Evolutionary conservation across 768 basidiomycete genomes (phyloP).

Genomic region (Lentinula sp.): DNA sequence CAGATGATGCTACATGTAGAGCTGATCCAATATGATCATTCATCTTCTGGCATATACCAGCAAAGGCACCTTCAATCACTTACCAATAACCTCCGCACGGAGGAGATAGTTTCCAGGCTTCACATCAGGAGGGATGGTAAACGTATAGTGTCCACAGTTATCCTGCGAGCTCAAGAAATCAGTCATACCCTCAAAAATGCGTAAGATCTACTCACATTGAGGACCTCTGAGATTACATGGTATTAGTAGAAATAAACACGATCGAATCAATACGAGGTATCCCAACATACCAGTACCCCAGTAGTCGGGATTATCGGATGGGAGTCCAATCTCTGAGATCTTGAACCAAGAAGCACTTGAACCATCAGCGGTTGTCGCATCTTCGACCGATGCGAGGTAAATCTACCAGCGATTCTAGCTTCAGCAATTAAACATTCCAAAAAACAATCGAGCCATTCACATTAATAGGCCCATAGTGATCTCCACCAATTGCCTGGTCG

Average conservation of each 20-base stretch:
- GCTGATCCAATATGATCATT: conserved; percentile 15
- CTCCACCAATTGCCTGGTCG: conserved; percentile 44
- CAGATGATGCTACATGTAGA: conserved; percentile 33
- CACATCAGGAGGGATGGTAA: conserved; percentile 36
- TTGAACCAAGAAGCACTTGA: conserved; percentile 43
- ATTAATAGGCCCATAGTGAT: conserved; percentile 43
- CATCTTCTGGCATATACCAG: neutral
- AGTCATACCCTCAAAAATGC: neutral
- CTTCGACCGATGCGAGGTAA: conserved; percentile 42
- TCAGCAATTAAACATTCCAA: neutral
- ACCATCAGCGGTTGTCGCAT: conserved; percentile 40
- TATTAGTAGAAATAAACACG: neutral
- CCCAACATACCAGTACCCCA: conserved; percentile 29
- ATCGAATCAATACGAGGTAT: neutral
- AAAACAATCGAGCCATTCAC: conserved; percentile 12
- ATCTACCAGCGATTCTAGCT: conserved; percentile 16
- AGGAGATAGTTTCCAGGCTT: conserved; percentile 39
- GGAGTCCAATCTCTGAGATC: conserved; percentile 41
- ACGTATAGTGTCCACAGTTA: conserved; percentile 49
- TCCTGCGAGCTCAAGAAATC: conserved; percentile 19
- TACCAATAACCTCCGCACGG: conserved; percentile 42
- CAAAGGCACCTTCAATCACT: conserved; percentile 7
- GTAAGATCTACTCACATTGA: conserved; percentile 18
- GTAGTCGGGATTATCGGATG: conserved; percentile 41
- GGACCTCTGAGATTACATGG: conserved; percentile 18